phyloP scores from a whole-genome alignment of 495 filamentous ascomycete genomes.

The Xylaria flabelliformis region DNA sequence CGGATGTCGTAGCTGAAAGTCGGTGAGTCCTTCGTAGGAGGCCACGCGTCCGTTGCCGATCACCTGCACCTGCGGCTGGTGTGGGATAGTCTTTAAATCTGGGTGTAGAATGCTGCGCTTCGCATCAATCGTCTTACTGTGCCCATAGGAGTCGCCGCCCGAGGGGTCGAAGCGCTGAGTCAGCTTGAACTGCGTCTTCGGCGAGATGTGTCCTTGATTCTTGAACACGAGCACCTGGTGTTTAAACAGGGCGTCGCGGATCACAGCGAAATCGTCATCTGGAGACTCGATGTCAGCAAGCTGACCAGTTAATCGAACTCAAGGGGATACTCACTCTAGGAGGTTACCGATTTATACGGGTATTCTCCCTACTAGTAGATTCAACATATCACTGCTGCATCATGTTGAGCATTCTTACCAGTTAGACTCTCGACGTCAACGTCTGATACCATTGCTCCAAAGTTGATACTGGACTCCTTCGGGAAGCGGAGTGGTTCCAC shows the following conservation, averaged over 20 bases:
- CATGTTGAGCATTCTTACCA: constrained; percentile 48
- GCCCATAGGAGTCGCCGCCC: constrained; percentile 66
- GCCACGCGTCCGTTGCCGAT: constrained; percentile 74
- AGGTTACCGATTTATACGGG: constrained; percentile 63
- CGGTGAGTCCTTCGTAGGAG: constrained; percentile 68
- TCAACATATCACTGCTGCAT: constrained; percentile 21
- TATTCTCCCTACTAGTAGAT: constrained; percentile 50
- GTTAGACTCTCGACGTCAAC: constrained; percentile 65
- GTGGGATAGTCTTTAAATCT: constrained; percentile 77
- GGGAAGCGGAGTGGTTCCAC: constrained; percentile 52
- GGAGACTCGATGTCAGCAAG: constrained; percentile 1
- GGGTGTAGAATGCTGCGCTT: constrained; percentile 75
- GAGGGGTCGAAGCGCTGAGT: constrained; percentile 72
- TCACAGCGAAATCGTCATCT: constrained; percentile 66
- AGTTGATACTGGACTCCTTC: constrained; percentile 57
- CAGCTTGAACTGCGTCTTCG: constrained; percentile 72
- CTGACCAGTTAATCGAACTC: constrained; percentile 4
- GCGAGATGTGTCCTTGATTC: constrained; percentile 64
- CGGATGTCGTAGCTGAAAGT: constrained; percentile 72
- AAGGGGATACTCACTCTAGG: constrained; percentile 49
- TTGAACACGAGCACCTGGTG: constrained; percentile 73
- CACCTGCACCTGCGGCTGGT: constrained; percentile 79
- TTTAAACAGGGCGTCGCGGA: constrained; percentile 66
- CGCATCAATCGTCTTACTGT: constrained; percentile 71
- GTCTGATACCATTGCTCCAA: constrained; percentile 63